Base-by-base conservation (phyloP, 352 stramenopile genomes). In the Nothophytophthora sp. region DNA sequence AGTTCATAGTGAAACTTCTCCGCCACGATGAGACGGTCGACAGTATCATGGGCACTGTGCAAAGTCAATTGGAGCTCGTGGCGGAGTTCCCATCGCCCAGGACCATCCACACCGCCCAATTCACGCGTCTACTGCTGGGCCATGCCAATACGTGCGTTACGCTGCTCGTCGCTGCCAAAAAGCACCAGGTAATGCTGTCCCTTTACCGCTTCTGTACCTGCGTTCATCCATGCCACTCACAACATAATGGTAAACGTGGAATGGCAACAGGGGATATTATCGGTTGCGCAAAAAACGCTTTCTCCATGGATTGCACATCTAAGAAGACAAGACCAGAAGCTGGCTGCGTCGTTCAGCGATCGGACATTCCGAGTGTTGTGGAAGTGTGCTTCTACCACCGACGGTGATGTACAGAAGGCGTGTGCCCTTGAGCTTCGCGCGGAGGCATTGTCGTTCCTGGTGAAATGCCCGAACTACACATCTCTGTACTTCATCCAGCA, bases 281-380 rank as follows among this genome's bases (percentile, higher is more conserved):
- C 44, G 5, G 58, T 67, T 23, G 54, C 58, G 6, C 34, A 66
- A 46, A 62, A 23, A 5, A 63, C 56, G 0, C 15, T 84, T 4
- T 61, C 49, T 27, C 44, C 36, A 22, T 93, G 82, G 82, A 87
- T 91, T 22, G 44, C 48, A 11, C 72, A 91, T 54, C 51, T 91
- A 22, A 52, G 50, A 37, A 59, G 16, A 3, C 50, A 71, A 11
- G 67, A 90, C 34, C 15, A 48, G 37, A 90, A 93, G 42, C 29
- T 91, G 20, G 53, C 67, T 15, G 68, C 60, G 1, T 86, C 80
- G 10, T 75, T 88, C 36, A 81, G 67, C 42, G 81, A 93, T 28
- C 76, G 82, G 24, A 50, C 71, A 11, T 93, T 93, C 36, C 70
- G 82, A 10, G 55, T 86, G 20, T 35, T 93, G 13, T 93, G 80